phyloP scores from a whole-genome alignment of 768 basidiomycete genomes.

The Mycena indigotica region DNA sequence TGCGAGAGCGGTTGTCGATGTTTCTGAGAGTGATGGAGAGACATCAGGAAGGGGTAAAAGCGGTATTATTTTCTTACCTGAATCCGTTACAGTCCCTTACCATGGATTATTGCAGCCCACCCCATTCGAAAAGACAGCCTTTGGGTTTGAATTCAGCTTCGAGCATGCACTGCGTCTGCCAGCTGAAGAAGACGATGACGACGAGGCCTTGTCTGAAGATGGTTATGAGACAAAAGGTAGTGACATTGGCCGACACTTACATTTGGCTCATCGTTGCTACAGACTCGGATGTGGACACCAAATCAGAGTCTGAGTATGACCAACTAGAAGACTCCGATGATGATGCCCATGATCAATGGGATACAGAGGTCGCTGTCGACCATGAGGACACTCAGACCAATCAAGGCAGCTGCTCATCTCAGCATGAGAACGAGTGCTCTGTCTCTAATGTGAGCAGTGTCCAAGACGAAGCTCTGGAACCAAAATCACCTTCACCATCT shows the following conservation, averaged over 20 bases:
- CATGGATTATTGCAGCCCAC: too few species aligned
- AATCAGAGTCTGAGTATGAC: background rate
- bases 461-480: too few species aligned
- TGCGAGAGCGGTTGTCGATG: conserved; percentile 9
- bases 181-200: background rate
- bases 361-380: too few species aligned
- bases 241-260: background rate
- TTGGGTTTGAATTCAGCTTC: background rate
- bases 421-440: too few species aligned
- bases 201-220: background rate
- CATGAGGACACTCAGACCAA: too few species aligned
- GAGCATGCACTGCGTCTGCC: background rate
- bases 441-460: too few species aligned
- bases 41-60: background rate
- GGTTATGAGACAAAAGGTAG: background rate
- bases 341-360: background rate
- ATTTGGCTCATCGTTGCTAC: too few species aligned
- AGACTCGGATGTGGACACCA: background rate
- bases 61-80: background rate
- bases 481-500: background rate
- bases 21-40: conserved; percentile 6
- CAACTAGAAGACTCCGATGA: background rate
- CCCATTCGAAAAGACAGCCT: background rate
- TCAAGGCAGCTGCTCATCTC: too few species aligned
- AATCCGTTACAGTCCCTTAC: too few species aligned